Base-by-base conservation (phyloP, 106 monocot species). In the Dioscorea zingiberensis region DNA sequence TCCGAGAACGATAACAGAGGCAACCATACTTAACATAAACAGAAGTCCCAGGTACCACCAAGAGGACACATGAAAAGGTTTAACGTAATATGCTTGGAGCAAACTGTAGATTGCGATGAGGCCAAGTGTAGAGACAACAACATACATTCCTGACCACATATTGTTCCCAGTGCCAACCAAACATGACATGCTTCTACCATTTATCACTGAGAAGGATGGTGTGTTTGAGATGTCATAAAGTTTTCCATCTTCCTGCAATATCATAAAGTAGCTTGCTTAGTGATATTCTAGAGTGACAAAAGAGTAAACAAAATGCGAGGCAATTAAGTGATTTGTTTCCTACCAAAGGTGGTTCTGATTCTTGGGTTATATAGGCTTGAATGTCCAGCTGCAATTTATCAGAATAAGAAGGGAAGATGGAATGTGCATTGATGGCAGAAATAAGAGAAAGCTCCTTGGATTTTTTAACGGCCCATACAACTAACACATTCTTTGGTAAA, bases 401-500 rank as follows among this genome's bases (percentile, higher is more conserved):
- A 21, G 62, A 69, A 51, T 73, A 82, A 23, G 77, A 76, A 46
- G 90, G 65, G 65, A 58, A 82, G 24, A 66, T 85, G 11, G 75
- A 64, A 22, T 78, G 80, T n/a, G 63, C 47, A 71, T 83, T 69
- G 24, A 90, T 60, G 0, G 73, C 77, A 1, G 87, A 87, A 60
- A 94, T 71, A 67, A 94, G 90, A 54, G 94, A 90, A 27, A 94
- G 80, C 73, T 94, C 94, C 17, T 83, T 76, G 0, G 90, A 80
- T 59, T 83, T 94, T 60, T 94, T 94, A 19, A 94, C 90, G 15
- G 94, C 87, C 94, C 94, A 94, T 60, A 94, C 55, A 56, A 94
- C 76, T 47, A 90, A 69, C 27, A 94, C 70, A 62, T 90, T 90
- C 68, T 78, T 94, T 16, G 87, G 90, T 25, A 78, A 69, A 57